Evolutionary conservation across 306 rosid species (phyloP), one percentile per base, ranked within the genome.

Genomic region (Biancaea sappan): DNA sequence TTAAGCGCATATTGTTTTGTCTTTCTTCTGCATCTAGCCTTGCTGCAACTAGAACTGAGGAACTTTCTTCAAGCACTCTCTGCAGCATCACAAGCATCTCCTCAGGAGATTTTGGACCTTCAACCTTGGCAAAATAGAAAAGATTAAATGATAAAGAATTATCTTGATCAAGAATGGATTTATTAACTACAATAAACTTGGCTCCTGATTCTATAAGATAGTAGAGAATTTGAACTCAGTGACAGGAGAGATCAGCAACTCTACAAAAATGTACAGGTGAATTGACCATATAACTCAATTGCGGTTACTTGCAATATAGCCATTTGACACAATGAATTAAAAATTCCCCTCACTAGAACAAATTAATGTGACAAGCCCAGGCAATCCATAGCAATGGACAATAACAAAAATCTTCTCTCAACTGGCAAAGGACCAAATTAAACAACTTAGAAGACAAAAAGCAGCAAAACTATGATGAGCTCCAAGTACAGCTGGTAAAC

Each of bases 1-100:
- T 92, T 80, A 95, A 84, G 37, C 88, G 93, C 69, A 63, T 52
- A 77, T 92, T 92, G 69, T 57, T 92, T 62, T 59, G 81, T 75
- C 99, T 88, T 90, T 95, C 98, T 86, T 95, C 99, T 54, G 99
- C 96, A 34, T 90, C 97, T 79, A 76, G 82, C 84, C 98, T 88
- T 26, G 93, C 98, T 0, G 93, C 43, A 71, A 86, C 92, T 80
- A 95, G 93, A 81, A 87, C 93, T 35, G 95, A 84, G 71, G 96
- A 75, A 67, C 97, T 92, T 83, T 95, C 98, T 87, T 95, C 98
- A 63, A 90, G 91, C 77, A 92, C 98, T 87, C 88, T 88, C 80
- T 88, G 97, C 48, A 95, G 78, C 62, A 82, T 66, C 14, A 73
- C 74, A 38, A 95, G 87, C 97, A 95, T 79, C 86, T 90, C 98